These are phyloP conservation scores for Omphalotus guepiniiformis DNA, from an alignment of 768 basidiomycete species.

Conservation along the genomic window DNA sequence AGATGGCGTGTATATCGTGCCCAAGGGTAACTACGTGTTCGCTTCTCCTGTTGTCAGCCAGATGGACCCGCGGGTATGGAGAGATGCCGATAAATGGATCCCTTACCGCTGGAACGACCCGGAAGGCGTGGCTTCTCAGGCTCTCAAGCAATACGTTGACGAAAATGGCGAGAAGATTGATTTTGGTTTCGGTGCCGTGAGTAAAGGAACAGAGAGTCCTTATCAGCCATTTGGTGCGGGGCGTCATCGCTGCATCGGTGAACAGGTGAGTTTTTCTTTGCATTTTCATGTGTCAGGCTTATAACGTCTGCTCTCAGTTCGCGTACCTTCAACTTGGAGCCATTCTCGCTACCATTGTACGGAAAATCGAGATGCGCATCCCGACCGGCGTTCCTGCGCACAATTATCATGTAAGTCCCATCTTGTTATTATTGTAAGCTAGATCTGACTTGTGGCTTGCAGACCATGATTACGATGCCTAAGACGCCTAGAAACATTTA, in stretches of 20 bases:
- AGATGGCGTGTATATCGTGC: constrained; percentile 56
- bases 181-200: constrained; percentile 92
- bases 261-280: constrained; percentile 49
- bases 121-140: constrained; percentile 73
- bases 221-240: constrained; percentile 99
- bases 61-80: constrained; percentile 64
- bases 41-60: constrained; percentile 66
- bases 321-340: constrained; percentile 92
- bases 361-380: constrained; percentile 70
- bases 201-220: constrained; percentile 93
- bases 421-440: not conserved
- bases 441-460: constrained; percentile 8
- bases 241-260: constrained; percentile 91
- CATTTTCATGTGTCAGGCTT: not conserved
- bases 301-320: constrained; percentile 46
- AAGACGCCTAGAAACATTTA: constrained; percentile 59
- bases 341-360: constrained; percentile 74
- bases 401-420: constrained; percentile 79
- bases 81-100: constrained; percentile 48
- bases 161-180: constrained; percentile 87
- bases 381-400: constrained; percentile 67
- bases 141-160: constrained; percentile 70
- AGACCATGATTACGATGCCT: constrained; percentile 96
- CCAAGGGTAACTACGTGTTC: constrained; percentile 65
- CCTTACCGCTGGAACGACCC: constrained; percentile 64